Evolutionary conservation across 2,329 filamentous ascomycete genomes (phyloP), one percentile per base, ranked within the genome.

Genomic region (Cytospora mali): DNA sequence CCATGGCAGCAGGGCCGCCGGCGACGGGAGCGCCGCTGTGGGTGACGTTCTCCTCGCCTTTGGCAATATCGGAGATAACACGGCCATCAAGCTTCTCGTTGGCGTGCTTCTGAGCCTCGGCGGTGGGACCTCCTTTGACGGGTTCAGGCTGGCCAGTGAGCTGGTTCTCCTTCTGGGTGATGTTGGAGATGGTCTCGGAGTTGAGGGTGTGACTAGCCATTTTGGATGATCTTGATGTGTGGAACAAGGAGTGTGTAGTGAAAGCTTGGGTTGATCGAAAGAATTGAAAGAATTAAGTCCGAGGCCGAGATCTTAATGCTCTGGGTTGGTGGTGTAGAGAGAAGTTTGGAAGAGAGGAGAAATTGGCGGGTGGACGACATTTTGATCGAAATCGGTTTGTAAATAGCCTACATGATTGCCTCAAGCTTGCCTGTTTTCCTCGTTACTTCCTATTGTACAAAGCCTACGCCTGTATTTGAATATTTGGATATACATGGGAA

Each of bases 121-220:
- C 75, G 0, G 76, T 79, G 0, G 77, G 77, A 3, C 77, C 77
- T 25, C 70, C 71, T 49, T 70, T 65, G 2, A 73, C 69, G 21
- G 76, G 75, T 9, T 69, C 62, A n/a, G 71, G 69, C 57, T 72
- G 64, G 29, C 75, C 71, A 0, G 77, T 78, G 57, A 78, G 66
- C 16, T 70, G 65, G 62, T 76, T 78, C 65, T 80, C 77, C 6
- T 72, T 73, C 13, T 74, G 71, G 1, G 74, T 77, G 68, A 80
- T 77, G 55, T 75, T 71, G 55, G 74, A 76, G 68, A 79, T 74
- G 66, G 74, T 73, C 29, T 69, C 60, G 13, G 69, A 67, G 52
- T 69, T 64, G 53, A 72, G 33, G 29, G 59, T 70, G 61, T 55
- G 48, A 49, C 53, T 58, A 25, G 62, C 55, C 62, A 68, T 64